Evolutionary conservation across 345 rosid genomes (phyloP), one percentile per base, ranked within the genome.

Genomic region (Clarkia xantiana): DNA sequence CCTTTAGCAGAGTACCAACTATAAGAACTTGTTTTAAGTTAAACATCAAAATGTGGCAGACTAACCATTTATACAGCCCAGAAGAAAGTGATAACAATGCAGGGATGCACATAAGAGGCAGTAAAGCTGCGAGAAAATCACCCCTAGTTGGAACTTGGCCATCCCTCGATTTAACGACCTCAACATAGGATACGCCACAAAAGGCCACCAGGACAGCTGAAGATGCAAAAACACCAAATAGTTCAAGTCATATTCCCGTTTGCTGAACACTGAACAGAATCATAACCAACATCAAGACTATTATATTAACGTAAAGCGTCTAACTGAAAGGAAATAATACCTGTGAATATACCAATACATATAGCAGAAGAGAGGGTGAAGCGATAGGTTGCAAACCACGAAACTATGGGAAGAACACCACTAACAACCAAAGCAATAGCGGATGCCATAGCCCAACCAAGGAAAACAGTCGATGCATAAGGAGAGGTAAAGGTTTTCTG

Each of bases 361-460:
- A 70, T 60, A 68, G 96, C 96, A 65, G 99, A 93, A 58, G 94
- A 93, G 50, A 68, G 68, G 65, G 95, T 78, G 67, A 93, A 93
- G 47, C 96, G 78, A 57, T 93, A 93, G 36, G 99, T 82, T 12
- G 86, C 84, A 61, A 93, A 93, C 99, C 99, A 93, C 44, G 99
- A 93, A 70, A 84, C 62, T 63, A 93, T 84, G 44, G 99, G 99
- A 59, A 93, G 77, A 70, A 84, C 73, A 54, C 94, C 95, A 41
- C 94, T 82, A 58, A 87, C 97, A 49, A 81, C 73, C 61, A 93
- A 67, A 62, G 95, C 88, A 69, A 93, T 79, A 51, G 74, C 96
- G 65, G 94, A 77, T 55, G 99, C 91, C 86, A 93, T 82, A 44
- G 93, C 94, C 96, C 97, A 93, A 44, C 99, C 99, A 68, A 93